These are phyloP conservation scores for Mycena chlorophos DNA, from an alignment of 768 basidiomycete species.

Conservation along the genomic window DNA sequence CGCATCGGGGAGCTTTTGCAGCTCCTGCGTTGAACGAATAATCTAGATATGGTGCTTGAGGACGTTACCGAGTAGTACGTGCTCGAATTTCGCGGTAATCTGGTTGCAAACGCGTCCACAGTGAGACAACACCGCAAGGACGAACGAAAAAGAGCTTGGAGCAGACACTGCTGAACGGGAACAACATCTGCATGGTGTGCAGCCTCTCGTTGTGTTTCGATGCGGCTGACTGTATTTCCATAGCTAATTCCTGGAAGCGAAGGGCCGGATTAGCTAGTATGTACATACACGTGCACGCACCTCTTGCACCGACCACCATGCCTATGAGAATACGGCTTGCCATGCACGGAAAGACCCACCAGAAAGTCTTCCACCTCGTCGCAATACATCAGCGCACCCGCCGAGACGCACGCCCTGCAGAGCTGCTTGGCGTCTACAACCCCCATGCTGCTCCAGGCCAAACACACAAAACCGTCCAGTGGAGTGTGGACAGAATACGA, in stretches of 20 bases:
- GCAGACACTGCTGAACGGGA: constrained; percentile 90
- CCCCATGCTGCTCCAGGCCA: constrained; percentile 56
- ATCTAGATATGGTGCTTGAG: constrained; percentile 93
- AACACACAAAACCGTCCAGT: constrained; percentile 73
- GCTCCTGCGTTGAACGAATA: constrained; percentile 5
- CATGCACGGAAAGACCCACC: constrained; percentile 74
- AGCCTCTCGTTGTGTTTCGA: neutral
- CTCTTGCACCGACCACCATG: constrained; percentile 48
- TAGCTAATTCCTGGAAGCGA: constrained; percentile 71
- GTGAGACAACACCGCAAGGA: constrained; percentile 84
- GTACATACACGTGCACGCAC: neutral
- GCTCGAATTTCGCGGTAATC: neutral
- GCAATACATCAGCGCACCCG: constrained; percentile 71
- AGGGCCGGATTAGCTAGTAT: constrained; percentile 45
- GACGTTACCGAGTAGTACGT: constrained; percentile 95
- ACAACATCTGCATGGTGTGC: constrained; percentile 94
- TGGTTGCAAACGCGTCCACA: constrained; percentile 31
- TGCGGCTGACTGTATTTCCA: constrained; percentile 2
- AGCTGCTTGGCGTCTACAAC: constrained; percentile 83
- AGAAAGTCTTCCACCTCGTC: constrained; percentile 81
- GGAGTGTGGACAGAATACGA: constrained; percentile 88
- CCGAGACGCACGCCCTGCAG: constrained; percentile 84
- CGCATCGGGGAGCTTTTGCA: neutral
- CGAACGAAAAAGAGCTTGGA: constrained; percentile 78
- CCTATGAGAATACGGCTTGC: constrained; percentile 83